phyloP scores from a whole-genome alignment of 2,329 filamentous ascomycete genomes.

The Chaetothyriales sp. region DNA sequence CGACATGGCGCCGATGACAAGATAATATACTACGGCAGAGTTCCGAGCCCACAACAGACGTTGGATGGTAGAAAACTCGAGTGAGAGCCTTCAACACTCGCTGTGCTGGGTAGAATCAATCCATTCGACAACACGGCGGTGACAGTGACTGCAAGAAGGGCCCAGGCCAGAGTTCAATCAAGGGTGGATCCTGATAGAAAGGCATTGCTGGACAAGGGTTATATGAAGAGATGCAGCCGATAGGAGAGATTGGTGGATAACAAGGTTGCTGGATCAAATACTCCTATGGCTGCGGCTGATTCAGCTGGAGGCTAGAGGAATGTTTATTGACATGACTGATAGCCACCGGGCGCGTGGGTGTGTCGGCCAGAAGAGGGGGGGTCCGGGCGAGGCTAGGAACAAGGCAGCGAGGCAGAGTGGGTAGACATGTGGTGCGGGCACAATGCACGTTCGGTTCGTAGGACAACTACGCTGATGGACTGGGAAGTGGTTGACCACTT shows the following conservation, averaged over 20 bases:
- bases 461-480: slow-evolving; percentile 1
- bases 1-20: background rate
- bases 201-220: slow-evolving; percentile 36
- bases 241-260: slow-evolving; percentile 7
- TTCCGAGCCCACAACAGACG: background rate
- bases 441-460: background rate
- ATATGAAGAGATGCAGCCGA: slow-evolving; percentile 20
- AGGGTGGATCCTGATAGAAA: slow-evolving; percentile 52
- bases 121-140: background rate
- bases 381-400: no score
- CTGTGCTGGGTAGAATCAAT: background rate
- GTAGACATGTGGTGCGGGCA: no score
- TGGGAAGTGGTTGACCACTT: slow-evolving; percentile 4
- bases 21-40: background rate
- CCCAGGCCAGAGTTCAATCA: slow-evolving; percentile 56
- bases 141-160: background rate
- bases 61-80: background rate
- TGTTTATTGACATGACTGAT: slow-evolving; percentile 5
- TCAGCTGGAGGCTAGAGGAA: background rate
- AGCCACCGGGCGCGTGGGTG: slow-evolving; percentile 3
- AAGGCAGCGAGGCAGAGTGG: no score
- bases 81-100: background rate
- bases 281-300: background rate
- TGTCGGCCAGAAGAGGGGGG: no score
- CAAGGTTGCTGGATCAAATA: background rate